Evolutionary conservation across 2,329 filamentous ascomycete genomes (phyloP).

Genomic region (Cyphellophora europaea): DNA sequence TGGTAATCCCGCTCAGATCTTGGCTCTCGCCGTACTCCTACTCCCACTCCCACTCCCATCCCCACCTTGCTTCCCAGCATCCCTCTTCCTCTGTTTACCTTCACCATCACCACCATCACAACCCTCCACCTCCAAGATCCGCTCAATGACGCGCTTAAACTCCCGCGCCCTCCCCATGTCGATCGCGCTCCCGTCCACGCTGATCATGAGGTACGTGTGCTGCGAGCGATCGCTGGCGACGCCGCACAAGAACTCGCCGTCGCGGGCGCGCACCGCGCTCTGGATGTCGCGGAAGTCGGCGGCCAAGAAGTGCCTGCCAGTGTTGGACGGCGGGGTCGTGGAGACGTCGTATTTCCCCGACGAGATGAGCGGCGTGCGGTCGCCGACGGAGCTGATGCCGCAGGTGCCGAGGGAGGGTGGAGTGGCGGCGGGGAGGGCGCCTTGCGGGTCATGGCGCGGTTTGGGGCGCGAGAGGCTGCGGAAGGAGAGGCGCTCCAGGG

Average conservation of each 20-base stretch:
- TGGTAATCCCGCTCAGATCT: too few species aligned
- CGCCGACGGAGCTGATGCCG: conserved; percentile 16
- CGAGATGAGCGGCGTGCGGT: conserved; percentile 10
- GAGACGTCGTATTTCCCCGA: conserved; percentile 10
- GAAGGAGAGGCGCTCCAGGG: conserved; percentile 12
- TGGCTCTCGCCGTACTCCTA: too few species aligned
- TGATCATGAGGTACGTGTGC: conserved; percentile 6
- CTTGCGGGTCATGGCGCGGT: conserved; percentile 13
- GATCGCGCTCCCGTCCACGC: conserved; percentile 15
- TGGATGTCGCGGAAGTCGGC: conserved; percentile 12
- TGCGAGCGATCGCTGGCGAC: conserved; percentile 9
- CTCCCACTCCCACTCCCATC: too few species aligned
- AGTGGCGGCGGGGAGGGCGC: conserved; percentile 8
- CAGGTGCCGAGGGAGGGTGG: conserved; percentile 9
- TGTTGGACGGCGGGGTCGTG: too few species aligned
- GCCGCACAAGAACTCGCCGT: conserved; percentile 17
- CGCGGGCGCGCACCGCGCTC: conserved; percentile 13
- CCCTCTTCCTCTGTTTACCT: too few species aligned
- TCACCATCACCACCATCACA: too few species aligned
- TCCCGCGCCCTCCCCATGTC: conserved; percentile 11
- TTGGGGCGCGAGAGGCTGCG: conserved; percentile 3
- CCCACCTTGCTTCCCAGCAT: too few species aligned
- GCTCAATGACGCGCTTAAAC: conserved; percentile 14
- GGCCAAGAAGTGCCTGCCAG: conserved; percentile 7
- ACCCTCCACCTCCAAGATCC: conserved; percentile 13